phyloP scores from a whole-genome alignment of 257 asterid genomes.

The Datura wrightii region DNA sequence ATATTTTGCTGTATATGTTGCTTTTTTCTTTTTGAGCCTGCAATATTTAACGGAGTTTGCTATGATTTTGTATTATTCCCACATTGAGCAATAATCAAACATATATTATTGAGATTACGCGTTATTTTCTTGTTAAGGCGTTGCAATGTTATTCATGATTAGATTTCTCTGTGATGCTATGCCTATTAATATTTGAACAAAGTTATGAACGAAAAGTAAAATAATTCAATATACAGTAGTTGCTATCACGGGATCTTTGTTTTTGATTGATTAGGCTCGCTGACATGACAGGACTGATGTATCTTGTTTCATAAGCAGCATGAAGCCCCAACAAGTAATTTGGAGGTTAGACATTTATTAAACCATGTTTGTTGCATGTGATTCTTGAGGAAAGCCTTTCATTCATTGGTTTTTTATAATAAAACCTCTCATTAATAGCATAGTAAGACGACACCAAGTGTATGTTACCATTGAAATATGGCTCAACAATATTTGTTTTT shows the following conservation, averaged over 20 bases:
- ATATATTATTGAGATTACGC: not conserved
- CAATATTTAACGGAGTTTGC: slow-evolving; percentile 7
- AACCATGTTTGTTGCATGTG: slow-evolving; percentile 16
- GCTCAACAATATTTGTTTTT: not conserved
- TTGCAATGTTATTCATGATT: slow-evolving; percentile 22
- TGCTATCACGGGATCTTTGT: slow-evolving; percentile 42
- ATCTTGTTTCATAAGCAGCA: slow-evolving; percentile 60
- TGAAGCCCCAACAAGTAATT: slow-evolving; percentile 49
- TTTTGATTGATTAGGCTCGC: slow-evolving; percentile 50
- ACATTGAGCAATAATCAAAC: slow-evolving; percentile 5
- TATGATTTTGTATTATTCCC: not conserved
- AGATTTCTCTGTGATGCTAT: slow-evolving; percentile 22
- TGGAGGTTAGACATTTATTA: slow-evolving; percentile 62
- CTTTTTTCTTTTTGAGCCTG: not conserved
- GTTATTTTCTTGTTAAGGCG: not conserved
- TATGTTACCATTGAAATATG: slow-evolving; percentile 3
- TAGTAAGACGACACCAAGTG: not conserved
- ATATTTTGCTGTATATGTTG: slow-evolving; percentile 7
- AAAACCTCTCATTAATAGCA: not conserved
- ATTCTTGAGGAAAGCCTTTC: slow-evolving; percentile 8
- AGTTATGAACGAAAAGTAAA: slow-evolving; percentile 11
- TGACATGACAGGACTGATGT: slow-evolving; percentile 56
- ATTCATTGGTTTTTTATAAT: not conserved
- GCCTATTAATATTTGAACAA: not conserved
- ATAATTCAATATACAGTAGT: slow-evolving; percentile 26